Percentiles rank a stretch among this genome's conserved stretches.
These are phyloP conservation scores for Lichenothelia convexa DNA, from an alignment of 495 filamentous ascomycete species.

Conservation along the genomic window DNA sequence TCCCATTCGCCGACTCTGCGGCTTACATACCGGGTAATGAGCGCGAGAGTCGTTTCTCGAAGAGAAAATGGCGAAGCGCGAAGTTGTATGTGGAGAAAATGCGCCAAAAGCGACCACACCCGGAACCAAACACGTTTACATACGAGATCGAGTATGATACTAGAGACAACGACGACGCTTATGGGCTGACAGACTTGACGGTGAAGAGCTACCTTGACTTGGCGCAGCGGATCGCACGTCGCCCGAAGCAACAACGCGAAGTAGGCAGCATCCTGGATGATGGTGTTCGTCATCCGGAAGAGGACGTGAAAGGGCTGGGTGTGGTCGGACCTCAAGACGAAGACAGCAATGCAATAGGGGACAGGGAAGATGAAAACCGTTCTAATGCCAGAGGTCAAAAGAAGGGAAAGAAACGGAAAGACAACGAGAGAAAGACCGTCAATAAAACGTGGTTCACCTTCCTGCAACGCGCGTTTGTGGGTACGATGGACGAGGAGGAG, in stretches of 20 bases:
- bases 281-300: conserved; percentile 6
- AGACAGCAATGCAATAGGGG: conserved; percentile 11
- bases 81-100: conserved; percentile 38
- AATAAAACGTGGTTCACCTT: conserved; percentile 59
- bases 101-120: conserved; percentile 19
- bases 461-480: conserved; percentile 60
- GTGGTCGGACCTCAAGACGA: conserved; percentile 6
- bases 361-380: conserved; percentile 26
- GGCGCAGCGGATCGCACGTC: conserved; percentile 56
- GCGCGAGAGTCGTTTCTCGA: conserved; percentile 16
- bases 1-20: neutral
- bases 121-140: conserved; percentile 41
- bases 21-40: conserved; percentile 7
- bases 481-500: conserved; percentile 44
- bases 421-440: conserved; percentile 28
- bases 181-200: conserved; percentile 65
- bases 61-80: too few species aligned
- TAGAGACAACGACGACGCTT: conserved; percentile 51
- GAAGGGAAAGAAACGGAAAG: conserved; percentile 25
- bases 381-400: conserved; percentile 24
- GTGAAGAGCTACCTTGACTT: conserved; percentile 64
- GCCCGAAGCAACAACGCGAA: conserved; percentile 12
- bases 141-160: conserved; percentile 83
- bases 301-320: conserved; percentile 2
- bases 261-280: neutral